phyloP scores from a whole-genome alignment of 768 basidiomycete genomes.

The Naganishia randhawae region DNA sequence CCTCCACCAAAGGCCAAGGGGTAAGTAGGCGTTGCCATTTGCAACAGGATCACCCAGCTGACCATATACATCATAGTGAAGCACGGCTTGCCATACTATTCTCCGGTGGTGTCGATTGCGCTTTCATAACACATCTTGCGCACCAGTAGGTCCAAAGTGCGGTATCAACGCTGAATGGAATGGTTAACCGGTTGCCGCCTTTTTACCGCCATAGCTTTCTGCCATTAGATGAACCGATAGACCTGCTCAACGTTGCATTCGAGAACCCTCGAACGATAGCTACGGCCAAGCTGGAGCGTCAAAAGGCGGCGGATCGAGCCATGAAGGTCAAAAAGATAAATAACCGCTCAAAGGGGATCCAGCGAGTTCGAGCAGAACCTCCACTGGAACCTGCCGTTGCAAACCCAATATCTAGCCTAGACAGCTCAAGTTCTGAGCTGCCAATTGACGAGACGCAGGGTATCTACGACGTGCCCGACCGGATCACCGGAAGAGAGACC shows the following conservation, averaged over 20 bases:
- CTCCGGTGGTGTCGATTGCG: slow-evolving; percentile 93
- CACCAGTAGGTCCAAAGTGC: slow-evolving; percentile 57
- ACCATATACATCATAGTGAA: slow-evolving; percentile 37
- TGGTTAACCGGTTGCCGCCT: no score
- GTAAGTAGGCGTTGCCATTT: background rate
- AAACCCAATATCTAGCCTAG: background rate
- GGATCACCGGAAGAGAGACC: slow-evolving; percentile 72
- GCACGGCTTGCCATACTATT: slow-evolving; percentile 75
- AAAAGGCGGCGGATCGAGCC: slow-evolving; percentile 48
- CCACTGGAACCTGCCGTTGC: background rate
- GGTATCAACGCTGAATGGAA: background rate
- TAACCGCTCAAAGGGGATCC: background rate
- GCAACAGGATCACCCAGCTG: background rate
- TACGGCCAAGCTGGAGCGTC: slow-evolving; percentile 34
- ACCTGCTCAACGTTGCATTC: slow-evolving; percentile 88
- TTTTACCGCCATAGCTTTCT: slow-evolving; percentile 58
- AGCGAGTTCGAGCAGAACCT: background rate
- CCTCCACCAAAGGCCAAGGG: slow-evolving; percentile 53
- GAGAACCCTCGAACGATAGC: slow-evolving; percentile 83
- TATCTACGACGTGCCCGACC: slow-evolving; percentile 79
- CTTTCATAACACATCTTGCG: slow-evolving; percentile 74
- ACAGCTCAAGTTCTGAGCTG: background rate
- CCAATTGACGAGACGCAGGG: slow-evolving; percentile 3
- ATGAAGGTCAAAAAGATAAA: slow-evolving; percentile 50
- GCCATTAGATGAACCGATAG: slow-evolving; percentile 74